A percentile compares a stretch with the other conserved stretches of the same genome.
Conservation (phyloP, 352 stramenopile species). For the Pythium dissotocum region DNA sequence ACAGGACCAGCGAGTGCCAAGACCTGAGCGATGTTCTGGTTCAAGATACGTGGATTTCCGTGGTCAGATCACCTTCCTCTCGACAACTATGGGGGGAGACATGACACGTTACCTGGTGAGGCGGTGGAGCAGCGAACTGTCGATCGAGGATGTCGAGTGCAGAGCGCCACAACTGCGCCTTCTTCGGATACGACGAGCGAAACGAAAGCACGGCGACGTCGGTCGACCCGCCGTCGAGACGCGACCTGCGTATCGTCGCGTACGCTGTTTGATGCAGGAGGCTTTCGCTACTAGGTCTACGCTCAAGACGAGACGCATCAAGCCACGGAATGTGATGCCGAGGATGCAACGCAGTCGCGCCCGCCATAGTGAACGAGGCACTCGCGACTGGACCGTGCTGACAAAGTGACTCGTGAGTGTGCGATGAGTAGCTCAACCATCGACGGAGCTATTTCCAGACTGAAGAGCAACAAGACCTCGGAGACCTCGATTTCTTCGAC, state of each 20-base stretch:
- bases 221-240: constrained; percentile 22
- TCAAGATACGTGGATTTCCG: not conserved
- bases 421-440: not conserved
- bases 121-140: constrained; percentile 25
- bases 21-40: constrained; percentile 46
- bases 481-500: no score
- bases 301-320: not conserved
- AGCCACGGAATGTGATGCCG: constrained; percentile 6
- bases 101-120: constrained; percentile 38
- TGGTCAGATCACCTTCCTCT: not conserved
- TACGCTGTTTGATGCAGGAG: constrained; percentile 35
- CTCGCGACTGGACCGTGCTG: not conserved
- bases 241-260: constrained; percentile 39
- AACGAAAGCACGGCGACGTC: constrained; percentile 41
- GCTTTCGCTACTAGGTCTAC: constrained; percentile 1
- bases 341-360: not conserved
- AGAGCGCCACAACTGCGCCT: constrained; percentile 40
- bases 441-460: constrained; percentile 5
- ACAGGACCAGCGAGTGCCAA: constrained; percentile 36
- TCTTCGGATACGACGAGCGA: constrained; percentile 30
- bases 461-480: not conserved
- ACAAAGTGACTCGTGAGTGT: not conserved
- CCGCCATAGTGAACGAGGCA: not conserved
- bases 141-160: constrained; percentile 34
- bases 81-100: not conserved